Evolutionary conservation across 306 rosid genomes (phyloP).

Genomic region (Hippophae rhamnoides): DNA sequence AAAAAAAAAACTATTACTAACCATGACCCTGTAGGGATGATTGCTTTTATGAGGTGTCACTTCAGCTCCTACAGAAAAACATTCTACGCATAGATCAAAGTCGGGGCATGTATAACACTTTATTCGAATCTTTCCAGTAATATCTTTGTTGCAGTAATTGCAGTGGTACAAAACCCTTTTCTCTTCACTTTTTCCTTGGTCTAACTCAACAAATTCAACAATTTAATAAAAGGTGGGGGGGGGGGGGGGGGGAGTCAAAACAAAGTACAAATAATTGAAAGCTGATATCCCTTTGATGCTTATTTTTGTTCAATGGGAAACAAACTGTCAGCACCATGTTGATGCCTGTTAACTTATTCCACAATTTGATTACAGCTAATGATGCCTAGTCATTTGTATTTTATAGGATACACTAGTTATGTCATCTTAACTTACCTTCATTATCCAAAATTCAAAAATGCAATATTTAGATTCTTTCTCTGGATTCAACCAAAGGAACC

Average conservation of each 20-base stretch:
- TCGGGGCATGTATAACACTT: conserved; percentile 90
- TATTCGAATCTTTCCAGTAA: conserved; percentile 85
- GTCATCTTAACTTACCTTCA: neutral
- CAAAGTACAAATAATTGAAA: neutral
- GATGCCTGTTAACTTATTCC: neutral
- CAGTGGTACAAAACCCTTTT: conserved; percentile 88
- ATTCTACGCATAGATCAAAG: conserved; percentile 91
- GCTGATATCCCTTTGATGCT: neutral
- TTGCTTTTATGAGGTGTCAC: conserved; percentile 78
- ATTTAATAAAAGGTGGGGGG: neutral
- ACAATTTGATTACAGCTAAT: neutral
- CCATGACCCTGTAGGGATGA: conserved; percentile 92
- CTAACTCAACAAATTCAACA: conserved; percentile 28
- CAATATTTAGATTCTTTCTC: no score
- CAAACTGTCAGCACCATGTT: neutral
- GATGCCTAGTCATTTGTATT: neutral
- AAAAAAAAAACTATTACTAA: conserved; percentile 26
- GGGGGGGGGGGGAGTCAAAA: neutral
- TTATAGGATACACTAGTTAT: no score
- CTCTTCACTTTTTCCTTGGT: conserved; percentile 77
- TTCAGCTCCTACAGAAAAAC: conserved; percentile 96
- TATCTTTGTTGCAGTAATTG: conserved; percentile 95
- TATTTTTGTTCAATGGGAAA: neutral
- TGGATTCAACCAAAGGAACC: no score
- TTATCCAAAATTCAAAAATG: neutral